A percentile compares a stretch with the other conserved stretches of the same genome.
phyloP scores from a whole-genome alignment of 208 protist species.

The Strigomonas culicis region DNA sequence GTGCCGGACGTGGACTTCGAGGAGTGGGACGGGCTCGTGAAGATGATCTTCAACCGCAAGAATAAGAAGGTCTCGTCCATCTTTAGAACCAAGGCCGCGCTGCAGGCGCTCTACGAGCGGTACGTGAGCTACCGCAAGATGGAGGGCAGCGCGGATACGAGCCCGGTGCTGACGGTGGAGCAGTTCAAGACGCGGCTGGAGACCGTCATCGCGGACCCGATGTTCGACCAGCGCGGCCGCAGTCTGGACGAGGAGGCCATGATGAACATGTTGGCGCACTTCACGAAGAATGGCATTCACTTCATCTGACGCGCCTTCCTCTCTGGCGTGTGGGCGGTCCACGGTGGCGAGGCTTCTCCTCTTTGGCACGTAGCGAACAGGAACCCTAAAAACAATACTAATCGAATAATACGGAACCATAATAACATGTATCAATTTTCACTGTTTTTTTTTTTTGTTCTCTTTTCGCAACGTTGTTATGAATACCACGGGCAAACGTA shows the following conservation, averaged over 20 bases:
- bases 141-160: slow-evolving; percentile 36
- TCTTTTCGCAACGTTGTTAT: too few relatives aligned
- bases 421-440: background rate
- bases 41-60: slow-evolving; percentile 98
- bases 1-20: slow-evolving; percentile 97
- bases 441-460: slow-evolving; percentile 10
- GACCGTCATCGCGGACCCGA: slow-evolving; percentile 60
- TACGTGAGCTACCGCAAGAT: slow-evolving; percentile 85
- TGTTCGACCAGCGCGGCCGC: slow-evolving; percentile 72
- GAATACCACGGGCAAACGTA: too few relatives aligned
- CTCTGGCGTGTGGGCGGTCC: too few relatives aligned
- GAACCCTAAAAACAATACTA: background rate
- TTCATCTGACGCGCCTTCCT: slow-evolving; percentile 40
- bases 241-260: slow-evolving; percentile 76
- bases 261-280: slow-evolving; percentile 75
- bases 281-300: slow-evolving; percentile 80
- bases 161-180: slow-evolving; percentile 26
- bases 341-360: too few relatives aligned
- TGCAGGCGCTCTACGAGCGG: slow-evolving; percentile 71
- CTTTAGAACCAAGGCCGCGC: slow-evolving; percentile 91
- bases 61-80: slow-evolving; percentile 98
- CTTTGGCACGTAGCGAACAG: background rate
- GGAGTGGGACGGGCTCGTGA: slow-evolving; percentile 99
- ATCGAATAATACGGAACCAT: background rate
- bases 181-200: slow-evolving; percentile 73